Percentiles rank a stretch among this genome's conserved stretches.
Conservation (phyloP, 176 grass and related monocot genomes). For the Zoysia japonica region DNA sequence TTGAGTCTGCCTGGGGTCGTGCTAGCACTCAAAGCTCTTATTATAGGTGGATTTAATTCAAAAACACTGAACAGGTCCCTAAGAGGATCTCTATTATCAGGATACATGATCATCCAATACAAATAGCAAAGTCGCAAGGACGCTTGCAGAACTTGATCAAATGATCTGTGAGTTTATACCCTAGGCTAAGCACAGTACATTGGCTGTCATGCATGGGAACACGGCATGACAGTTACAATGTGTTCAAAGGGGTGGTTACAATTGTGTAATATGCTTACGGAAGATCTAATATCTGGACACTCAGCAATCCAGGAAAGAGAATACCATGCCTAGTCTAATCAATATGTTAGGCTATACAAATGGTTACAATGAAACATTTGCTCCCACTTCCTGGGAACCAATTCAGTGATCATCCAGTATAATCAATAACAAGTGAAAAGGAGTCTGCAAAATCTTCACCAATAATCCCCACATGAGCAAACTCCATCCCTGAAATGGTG, state of each 20-base stretch:
- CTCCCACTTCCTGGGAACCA: not conserved
- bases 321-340: conserved; percentile 32
- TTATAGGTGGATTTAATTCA: too few relatives aligned
- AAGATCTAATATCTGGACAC: conserved; percentile 13
- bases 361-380: conserved; percentile 10
- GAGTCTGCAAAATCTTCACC: conserved; percentile 50
- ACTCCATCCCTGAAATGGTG: conserved; percentile 76
- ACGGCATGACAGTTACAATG: not conserved
- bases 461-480: conserved; percentile 85
- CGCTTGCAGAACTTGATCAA: too few relatives aligned
- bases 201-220: not conserved
- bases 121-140: too few relatives aligned
- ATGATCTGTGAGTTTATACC: too few relatives aligned
- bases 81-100: too few relatives aligned
- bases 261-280: conserved; percentile 20
- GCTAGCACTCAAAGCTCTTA: too few relatives aligned
- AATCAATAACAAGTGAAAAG: conserved; percentile 14
- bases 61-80: too few relatives aligned
- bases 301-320: conserved; percentile 17
- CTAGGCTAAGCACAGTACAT: too few relatives aligned
- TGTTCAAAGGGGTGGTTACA: conserved; percentile 10
- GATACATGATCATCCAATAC: too few relatives aligned
- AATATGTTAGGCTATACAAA: conserved; percentile 48
- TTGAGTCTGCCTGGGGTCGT: too few relatives aligned
- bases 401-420: conserved; percentile 30